Base-by-base conservation (phyloP, 2,329 filamentous ascomycete species). In the Colletotrichum sojae region DNA sequence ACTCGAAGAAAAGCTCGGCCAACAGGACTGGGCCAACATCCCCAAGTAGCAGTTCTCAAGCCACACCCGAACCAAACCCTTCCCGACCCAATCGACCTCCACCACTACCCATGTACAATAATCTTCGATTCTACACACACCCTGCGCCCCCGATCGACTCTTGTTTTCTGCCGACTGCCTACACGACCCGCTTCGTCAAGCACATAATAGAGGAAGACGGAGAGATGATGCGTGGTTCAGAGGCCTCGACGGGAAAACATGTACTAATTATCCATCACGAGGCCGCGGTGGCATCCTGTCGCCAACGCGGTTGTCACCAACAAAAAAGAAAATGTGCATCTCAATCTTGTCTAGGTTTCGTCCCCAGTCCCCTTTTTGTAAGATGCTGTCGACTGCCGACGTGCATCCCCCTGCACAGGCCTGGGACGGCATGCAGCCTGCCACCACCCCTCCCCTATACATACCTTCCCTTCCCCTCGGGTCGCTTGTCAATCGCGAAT, bases 61-160 rank as follows among this genome's bases (percentile, higher is more conserved):
- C 40, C 40, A n/a, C 13, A 15, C 13, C 12, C 12, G 9, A n/a
- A n/a, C 5, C 40, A n/a, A 36, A 12, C 45, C 13, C 12, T 6
- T 18, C 56, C 10, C 56, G 13, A 45, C 31, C 45, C 10, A 25
- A 45, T 22, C n/a, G 13, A 36, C 40, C 25, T 20, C 43, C 40
- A 22, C 43, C 40, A 39, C 27, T 8, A 22, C n/a, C 45, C 56
- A 49, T 59, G 65, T 68, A 64, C 39, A 46, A 52, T 2, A 13
- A 49, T 20, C 43, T 59, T 31, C 31, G 31, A 36, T 51, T 39
- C 45, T 16, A 43, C 16, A n/a, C 40, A 15, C 40, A 15, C 40
- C 40, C 10, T 43, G 13, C 40, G 40, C 40, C 6, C 13, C 15
- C 12, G 12, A 15, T 13, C 40, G 40, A 43, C 40, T 43, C 40